Evolutionary conservation across 2,329 filamentous ascomycete species (phyloP), one percentile per base, ranked within the genome.

Genomic region (Parastagonospora avenae): DNA sequence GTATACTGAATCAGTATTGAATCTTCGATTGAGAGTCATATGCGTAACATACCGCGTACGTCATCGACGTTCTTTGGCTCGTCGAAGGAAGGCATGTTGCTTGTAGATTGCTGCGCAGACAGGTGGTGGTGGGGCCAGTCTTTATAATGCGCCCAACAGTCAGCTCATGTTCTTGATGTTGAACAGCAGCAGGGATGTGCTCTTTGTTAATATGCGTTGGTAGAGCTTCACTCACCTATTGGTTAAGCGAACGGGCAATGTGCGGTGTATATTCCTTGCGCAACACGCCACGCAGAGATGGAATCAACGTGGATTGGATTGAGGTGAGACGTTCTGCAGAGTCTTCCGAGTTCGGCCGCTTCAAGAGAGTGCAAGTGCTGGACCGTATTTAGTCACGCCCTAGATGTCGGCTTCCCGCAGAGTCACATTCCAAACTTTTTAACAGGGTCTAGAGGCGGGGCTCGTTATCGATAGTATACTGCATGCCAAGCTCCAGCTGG

Each of bases 41-140:
- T 16, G 29, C 49, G 35, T 16, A 19, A 36, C 52, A 46, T 76
- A 82, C 80, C 78, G 71, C 80, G 79, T 63, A 81, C 79, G 66
- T 82, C 80, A 68, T 82, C 80, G 60, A 73, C 64, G 55, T 72
- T 55, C 44, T 67, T 63, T 27, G 66, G 54, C 12, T 68, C 56
- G 40, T 56, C 55, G 50, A 55, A 55, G 52, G 67, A 60, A 52
- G 67, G 55, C 69, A 74, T 72, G 45, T 64, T 50, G 48, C 50
- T 50, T 38, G 58, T 39, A 24, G 19, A 24, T 24, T 24, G 19
- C 19, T 24, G 3, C 19, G 19, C 19, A 24, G 19, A 24, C 57
- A 62, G 59, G 32, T 12, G 35, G 42, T 41, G 12, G 40, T 48
- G 50, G 33, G 46, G 38, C 24, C 35, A 40, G 11, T 48, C 51